Evolutionary conservation across 345 rosid species (phyloP).

Genomic region (Citrus trifoliata): DNA sequence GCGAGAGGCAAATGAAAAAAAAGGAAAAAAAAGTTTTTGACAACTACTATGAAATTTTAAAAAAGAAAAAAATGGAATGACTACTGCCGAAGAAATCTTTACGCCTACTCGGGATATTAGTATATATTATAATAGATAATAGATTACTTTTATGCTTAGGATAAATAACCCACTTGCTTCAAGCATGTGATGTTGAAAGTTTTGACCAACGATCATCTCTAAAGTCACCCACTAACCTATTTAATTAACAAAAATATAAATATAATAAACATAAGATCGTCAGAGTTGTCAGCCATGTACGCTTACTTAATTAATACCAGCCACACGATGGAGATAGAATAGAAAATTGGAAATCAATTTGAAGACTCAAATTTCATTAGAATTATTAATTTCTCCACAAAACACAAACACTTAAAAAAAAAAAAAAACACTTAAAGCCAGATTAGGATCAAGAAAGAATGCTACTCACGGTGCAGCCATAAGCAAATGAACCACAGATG

Average conservation of each 20-base stretch:
- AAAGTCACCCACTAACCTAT: too few species aligned
- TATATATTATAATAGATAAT: too few species aligned
- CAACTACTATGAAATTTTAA: not conserved
- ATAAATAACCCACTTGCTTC: too few species aligned
- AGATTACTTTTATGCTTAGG: too few species aligned
- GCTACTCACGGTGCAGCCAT: constrained; percentile 43
- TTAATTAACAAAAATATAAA: too few species aligned
- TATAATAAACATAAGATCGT: too few species aligned
- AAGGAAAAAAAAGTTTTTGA: not conserved
- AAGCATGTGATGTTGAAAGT: too few species aligned
- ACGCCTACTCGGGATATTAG: too few species aligned
- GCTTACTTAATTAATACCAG: not conserved
- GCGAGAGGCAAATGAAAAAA: not conserved
- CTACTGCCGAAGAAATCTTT: too few species aligned
- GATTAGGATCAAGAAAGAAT: not conserved
- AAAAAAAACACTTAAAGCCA: not conserved
- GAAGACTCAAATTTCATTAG: too few species aligned
- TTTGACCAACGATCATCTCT: too few species aligned
- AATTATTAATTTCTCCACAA: not conserved
- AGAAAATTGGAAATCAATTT: not conserved
- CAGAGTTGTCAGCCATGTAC: not conserved
- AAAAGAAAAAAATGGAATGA: too few species aligned
- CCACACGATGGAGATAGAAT: not conserved
- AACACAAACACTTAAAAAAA: not conserved
- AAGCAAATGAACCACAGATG: constrained; percentile 35